Conservation (phyloP, 495 filamentous ascomycete genomes). For the Neurospora cerealis region DNA sequence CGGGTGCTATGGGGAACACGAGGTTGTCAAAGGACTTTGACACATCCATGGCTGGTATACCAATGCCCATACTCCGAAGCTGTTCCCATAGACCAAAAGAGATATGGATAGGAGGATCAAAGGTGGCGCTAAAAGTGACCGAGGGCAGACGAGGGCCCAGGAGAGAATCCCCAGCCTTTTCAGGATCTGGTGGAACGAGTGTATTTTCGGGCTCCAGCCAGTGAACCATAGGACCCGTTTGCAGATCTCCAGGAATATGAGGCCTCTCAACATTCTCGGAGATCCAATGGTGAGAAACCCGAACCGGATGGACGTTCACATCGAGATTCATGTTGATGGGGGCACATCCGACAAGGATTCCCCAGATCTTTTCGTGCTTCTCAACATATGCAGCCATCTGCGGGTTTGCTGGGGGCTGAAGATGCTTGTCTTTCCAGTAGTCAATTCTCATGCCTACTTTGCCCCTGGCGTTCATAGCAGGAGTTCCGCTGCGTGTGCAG, state of each 20-base stretch:
- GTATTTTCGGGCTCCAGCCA: constrained; percentile 54
- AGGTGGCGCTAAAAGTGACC: constrained; percentile 69
- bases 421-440: constrained; percentile 69
- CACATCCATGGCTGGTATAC: constrained; percentile 39
- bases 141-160: constrained; percentile 49
- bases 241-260: constrained; percentile 27
- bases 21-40: constrained; percentile 58
- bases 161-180: constrained; percentile 20
- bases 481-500: constrained; percentile 62
- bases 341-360: constrained; percentile 54
- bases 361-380: constrained; percentile 40
- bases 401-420: constrained; percentile 29
- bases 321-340: constrained; percentile 24
- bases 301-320: constrained; percentile 44
- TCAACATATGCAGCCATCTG: constrained; percentile 14
- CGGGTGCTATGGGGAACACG: constrained; percentile 41
- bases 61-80: constrained; percentile 55
- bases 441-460: constrained; percentile 70
- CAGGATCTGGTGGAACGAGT: constrained; percentile 32
- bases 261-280: constrained; percentile 44
- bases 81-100: constrained; percentile 56
- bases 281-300: constrained; percentile 62
- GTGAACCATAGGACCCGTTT: constrained; percentile 42
- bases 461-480: constrained; percentile 63
- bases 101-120: constrained; percentile 76